Evolutionary conservation across 2,329 filamentous ascomycete genomes (phyloP).

Genomic region (Colletotrichum acutatum): DNA sequence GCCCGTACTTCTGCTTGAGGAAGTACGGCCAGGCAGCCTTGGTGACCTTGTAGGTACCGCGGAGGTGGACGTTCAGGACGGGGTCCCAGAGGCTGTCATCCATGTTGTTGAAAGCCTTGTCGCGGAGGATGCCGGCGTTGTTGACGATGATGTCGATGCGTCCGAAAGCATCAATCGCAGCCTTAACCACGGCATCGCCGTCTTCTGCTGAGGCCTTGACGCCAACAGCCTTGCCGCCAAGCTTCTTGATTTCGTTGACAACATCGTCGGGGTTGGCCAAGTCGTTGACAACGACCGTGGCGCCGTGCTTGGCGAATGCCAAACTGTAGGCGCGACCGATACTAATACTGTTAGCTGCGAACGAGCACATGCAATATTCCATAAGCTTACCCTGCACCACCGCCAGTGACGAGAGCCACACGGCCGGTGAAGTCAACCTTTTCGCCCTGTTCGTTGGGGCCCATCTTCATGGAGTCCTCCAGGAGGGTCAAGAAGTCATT

Average conservation of each 20-base stretch:
- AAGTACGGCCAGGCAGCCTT: slow-evolving; percentile 99
- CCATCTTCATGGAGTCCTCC: slow-evolving; percentile 83
- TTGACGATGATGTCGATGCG: slow-evolving; percentile 96
- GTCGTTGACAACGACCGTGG: slow-evolving; percentile 93
- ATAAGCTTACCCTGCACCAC: slow-evolving; percentile 75
- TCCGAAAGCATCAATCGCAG: slow-evolving; percentile 91
- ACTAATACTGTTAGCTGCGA: slow-evolving; percentile 50
- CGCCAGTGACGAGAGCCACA: slow-evolving; percentile 88
- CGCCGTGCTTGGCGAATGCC: slow-evolving; percentile 86
- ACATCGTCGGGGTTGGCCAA: slow-evolving; percentile 91
- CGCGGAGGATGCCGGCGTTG: slow-evolving; percentile 96
- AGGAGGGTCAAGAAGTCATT: slow-evolving; percentile 90
- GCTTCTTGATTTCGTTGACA: slow-evolving; percentile 90
- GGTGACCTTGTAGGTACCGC: slow-evolving; percentile 95
- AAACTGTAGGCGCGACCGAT: slow-evolving; percentile 92
- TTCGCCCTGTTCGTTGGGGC: slow-evolving; percentile 76
- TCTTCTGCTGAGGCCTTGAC: slow-evolving; percentile 96
- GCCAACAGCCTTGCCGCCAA: slow-evolving; percentile 89
- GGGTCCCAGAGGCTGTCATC: slow-evolving; percentile 92
- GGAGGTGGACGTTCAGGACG: slow-evolving; percentile 90
- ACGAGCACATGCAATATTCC: slow-evolving; percentile 1
- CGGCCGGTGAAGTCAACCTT: slow-evolving; percentile 85
- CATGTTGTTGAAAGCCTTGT: slow-evolving; percentile 99
- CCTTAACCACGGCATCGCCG: slow-evolving; percentile 90
- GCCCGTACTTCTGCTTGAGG: slow-evolving; percentile 98